Conservation (phyloP, 2,329 filamentous ascomycete genomes). For the Aureobasidium zeae region DNA sequence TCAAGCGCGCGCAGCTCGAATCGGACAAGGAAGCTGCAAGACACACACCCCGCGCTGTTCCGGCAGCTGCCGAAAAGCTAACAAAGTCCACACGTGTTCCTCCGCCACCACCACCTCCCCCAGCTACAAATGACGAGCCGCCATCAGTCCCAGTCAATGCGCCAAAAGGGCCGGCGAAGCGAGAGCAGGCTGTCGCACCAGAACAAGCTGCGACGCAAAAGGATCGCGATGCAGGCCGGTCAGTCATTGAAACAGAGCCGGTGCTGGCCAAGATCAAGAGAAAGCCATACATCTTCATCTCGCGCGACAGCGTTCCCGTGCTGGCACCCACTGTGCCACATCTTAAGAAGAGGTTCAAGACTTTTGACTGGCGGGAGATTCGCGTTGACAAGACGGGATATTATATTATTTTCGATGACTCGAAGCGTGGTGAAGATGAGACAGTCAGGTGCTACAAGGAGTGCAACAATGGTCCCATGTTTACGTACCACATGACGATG, state of each 20-base stretch:
- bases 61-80: neutral
- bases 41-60: neutral
- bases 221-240: conserved; percentile 36
- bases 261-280: conserved; percentile 62
- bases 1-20: conserved; percentile 60
- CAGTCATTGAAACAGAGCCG: conserved; percentile 55
- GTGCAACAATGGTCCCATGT: conserved; percentile 74
- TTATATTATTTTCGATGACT: conserved; percentile 82
- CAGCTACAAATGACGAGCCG: conserved; percentile 27
- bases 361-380: conserved; percentile 71
- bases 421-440: conserved; percentile 65
- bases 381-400: conserved; percentile 79
- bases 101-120: conserved; percentile 24
- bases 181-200: conserved; percentile 24
- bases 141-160: conserved; percentile 69
- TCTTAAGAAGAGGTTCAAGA: conserved; percentile 79
- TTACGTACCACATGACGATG: conserved; percentile 91
- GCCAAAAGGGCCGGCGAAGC: conserved; percentile 68
- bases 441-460: conserved; percentile 69
- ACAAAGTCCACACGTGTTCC: conserved; percentile 16
- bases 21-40: conserved; percentile 35
- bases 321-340: conserved; percentile 78
- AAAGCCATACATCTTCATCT: conserved; percentile 83
- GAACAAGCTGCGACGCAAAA: conserved; percentile 32
- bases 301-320: conserved; percentile 78